Evolutionary conservation across 805 yeast species (phyloP).

Genomic region (Candida odintsovae): DNA sequence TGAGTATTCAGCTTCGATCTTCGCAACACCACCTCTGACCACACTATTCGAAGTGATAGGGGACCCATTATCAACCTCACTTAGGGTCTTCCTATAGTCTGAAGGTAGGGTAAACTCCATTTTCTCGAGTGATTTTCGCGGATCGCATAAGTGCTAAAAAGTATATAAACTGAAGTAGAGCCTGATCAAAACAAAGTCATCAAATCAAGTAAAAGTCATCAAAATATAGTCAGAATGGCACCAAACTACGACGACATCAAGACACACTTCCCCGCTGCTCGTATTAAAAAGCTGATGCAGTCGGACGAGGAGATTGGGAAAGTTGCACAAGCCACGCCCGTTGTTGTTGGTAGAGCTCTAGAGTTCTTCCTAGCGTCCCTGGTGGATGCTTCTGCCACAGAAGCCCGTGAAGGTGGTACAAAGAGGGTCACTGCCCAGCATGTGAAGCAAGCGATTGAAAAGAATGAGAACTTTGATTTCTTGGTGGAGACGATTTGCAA

Average conservation of each 20-base stretch:
- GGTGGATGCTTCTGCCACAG: constrained; percentile 75
- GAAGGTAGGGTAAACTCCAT: not conserved
- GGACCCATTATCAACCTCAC: not conserved
- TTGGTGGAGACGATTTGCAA: constrained; percentile 53
- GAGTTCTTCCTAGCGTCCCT: constrained; percentile 88
- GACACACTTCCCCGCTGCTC: constrained; percentile 86
- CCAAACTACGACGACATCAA: constrained; percentile 41
- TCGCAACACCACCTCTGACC: too few relatives aligned
- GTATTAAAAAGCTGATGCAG: constrained; percentile 95
- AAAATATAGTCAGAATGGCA: constrained; percentile 7
- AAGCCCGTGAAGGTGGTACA: constrained; percentile 69
- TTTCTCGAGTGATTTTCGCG: not conserved
- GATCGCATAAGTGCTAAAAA: not conserved
- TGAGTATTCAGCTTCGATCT: too few relatives aligned
- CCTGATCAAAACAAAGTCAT: not conserved
- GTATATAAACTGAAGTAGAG: too few relatives aligned
- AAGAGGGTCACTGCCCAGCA: constrained; percentile 81
- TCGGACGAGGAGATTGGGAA: constrained; percentile 98
- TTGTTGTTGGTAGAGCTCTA: constrained; percentile 93
- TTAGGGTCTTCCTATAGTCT: not conserved
- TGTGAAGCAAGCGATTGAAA: constrained; percentile 74
- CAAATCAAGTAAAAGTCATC: not conserved
- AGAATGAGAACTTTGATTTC: constrained; percentile 90
- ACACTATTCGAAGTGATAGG: too few relatives aligned
- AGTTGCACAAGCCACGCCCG: constrained; percentile 97